Evolutionary conservation across 257 asterid genomes (phyloP), one percentile per base, ranked within the genome.

Genomic region (Henckelia pumila): DNA sequence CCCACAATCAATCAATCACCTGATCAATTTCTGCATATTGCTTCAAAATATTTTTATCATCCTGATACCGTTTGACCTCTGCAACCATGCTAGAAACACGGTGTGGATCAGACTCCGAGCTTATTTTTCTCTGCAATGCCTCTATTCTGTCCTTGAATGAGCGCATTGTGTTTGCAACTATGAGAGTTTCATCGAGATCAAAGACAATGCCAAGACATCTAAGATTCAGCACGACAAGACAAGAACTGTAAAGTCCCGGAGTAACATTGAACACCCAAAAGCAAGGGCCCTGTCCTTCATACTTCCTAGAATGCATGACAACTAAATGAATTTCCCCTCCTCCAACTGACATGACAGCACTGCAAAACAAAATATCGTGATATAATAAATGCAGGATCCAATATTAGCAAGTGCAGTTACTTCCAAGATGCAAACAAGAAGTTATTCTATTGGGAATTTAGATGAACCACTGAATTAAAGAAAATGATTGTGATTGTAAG

Each of bases 181-280:
- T 77, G 50, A 93, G 95, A n/a, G 99, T 93, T 83, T 93, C 99
- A 65, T 93, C 99, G 59, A 93, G 96, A 84, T 93, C 99, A 80
- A 93, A 93, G 40, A 93, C 97, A 55, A 93, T 90, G 77, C 95
- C 96, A 44, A 93, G 97, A 73, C 99, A 93, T 82, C 99, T 85
- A 64, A 86, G 95, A 76, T 93, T 90, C 76, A 93, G 84, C 95
- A 93, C 82, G 78, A 82, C 85, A 75, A 93, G 92, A 83, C 96
- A 88, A 64, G 94, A 93, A 73, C 77, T 75, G 76, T 90, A 90
- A 22, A 93, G 80, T 73, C 92, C 89, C 19, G 90, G 70, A 40
- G 95, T 63, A 56, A 88, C 85, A 71, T 63, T 84, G 79, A 85
- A 90, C 47, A 95, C 99, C 99, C 99, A 93, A 78, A 93, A 93